Base-by-base conservation (phyloP, 1,139 yeast genomes). In the Hyphopichia pseudoburtonii region DNA sequence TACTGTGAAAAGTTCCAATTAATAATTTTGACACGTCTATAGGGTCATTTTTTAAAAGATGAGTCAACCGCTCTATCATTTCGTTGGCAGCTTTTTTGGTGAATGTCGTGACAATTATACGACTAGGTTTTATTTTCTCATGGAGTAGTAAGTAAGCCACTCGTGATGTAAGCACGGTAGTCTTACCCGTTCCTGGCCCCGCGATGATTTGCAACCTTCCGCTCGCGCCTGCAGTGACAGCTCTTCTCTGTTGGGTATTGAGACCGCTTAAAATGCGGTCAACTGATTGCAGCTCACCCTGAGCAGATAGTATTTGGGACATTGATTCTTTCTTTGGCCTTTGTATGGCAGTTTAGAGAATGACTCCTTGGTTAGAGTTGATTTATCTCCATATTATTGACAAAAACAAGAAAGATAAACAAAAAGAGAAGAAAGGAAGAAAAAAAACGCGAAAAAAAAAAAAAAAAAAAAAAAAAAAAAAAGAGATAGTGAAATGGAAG, bases 121-220 rank as follows among this genome's bases (percentile, higher is more conserved):
- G 63, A 22, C 71, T 67, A 0, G 96, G 89, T 1, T 68, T 61
- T 1, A 82, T 59, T 2, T 67, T 54, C 26, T 78, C 73, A 9
- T 71, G 60, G 2, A 78, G 47, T 17, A 87, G 51, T 25, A 89
- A 64, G 52, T 80, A 76, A 0, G 94, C 94, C 7, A 88, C 94
- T 32, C 96, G 68, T 1, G 89, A 72, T 0, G 87, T 80, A 31
- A 90, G 63, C 2, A 90, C 90, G 51, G 82, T 86, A 3, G 97
- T 89, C 57, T 89, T 86, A 4, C 90, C 90, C 0, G 81, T 85
- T 2, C 97, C 97, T 0, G 97, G 97, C 0, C 97, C 97, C 0
- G 97, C 97, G 24, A 89, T 72, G 21, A 90, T 80, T 54, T 87
- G 95, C 28, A 88, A 64, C 19, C 75, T 72, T 1, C 80, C 78